phyloP scores from a whole-genome alignment of 2,329 filamentous ascomycete species.

The Pleurostoma richardsiae region DNA sequence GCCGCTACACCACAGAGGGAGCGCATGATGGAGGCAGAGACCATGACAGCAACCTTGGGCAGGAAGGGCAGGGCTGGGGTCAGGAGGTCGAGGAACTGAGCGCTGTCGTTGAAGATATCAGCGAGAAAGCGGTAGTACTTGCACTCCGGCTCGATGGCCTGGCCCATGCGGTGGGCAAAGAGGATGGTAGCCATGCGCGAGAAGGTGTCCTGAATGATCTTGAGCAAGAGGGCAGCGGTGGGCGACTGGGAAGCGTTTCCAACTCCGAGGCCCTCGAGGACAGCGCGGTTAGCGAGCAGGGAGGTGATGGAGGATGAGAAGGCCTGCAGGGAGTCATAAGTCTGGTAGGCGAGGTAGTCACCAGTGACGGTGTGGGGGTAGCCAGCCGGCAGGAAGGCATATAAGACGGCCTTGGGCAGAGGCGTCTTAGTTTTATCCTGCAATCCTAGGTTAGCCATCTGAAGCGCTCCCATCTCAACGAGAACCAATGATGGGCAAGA shows the following conservation, averaged over 20 bases:
- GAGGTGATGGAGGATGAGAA: slow-evolving; percentile 79
- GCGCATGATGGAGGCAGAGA: slow-evolving; percentile 44
- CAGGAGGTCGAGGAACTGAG: slow-evolving; percentile 80
- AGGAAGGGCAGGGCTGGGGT: slow-evolving; percentile 64
- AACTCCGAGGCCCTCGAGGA: slow-evolving; percentile 76
- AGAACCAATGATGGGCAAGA: too few relatives aligned
- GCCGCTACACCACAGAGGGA: slow-evolving; percentile 84
- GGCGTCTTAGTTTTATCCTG: slow-evolving; percentile 29
- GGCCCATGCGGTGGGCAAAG: slow-evolving; percentile 78
- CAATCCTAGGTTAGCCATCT: neutral
- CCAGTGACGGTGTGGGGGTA: slow-evolving; percentile 81
- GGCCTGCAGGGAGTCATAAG: slow-evolving; percentile 73
- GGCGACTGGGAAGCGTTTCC: slow-evolving; percentile 75
- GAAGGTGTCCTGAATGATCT: slow-evolving; percentile 72
- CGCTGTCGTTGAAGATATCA: slow-evolving; percentile 82
- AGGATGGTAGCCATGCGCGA: slow-evolving; percentile 79
- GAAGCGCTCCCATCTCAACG: too few relatives aligned
- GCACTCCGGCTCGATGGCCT: slow-evolving; percentile 81
- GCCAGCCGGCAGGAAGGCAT: slow-evolving; percentile 81
- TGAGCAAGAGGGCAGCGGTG: slow-evolving; percentile 75
- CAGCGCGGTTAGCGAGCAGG: slow-evolving; percentile 74
- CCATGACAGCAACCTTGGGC: slow-evolving; percentile 44
- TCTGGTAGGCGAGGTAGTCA: slow-evolving; percentile 74
- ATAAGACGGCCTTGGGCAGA: slow-evolving; percentile 39
- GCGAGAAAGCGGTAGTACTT: slow-evolving; percentile 85